A percentile compares a stretch with the other conserved stretches of the same genome.
Evolutionary conservation across 2,329 filamentous ascomycete species (phyloP).

Genomic region (Ophiocordyceps camponoti-saundersi): DNA sequence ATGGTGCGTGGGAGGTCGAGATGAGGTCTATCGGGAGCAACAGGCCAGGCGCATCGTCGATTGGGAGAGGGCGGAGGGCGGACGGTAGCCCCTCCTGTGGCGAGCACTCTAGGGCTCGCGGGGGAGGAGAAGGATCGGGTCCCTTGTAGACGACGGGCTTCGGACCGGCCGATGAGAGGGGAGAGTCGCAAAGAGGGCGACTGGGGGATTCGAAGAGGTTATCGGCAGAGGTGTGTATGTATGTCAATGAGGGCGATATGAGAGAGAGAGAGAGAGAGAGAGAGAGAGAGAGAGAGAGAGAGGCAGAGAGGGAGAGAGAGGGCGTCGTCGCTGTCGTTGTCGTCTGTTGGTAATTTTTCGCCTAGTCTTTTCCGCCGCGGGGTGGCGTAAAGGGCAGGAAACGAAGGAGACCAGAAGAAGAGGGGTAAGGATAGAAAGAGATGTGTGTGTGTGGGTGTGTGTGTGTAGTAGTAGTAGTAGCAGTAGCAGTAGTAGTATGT

Average conservation of each 20-base stretch:
- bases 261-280: too few relatives aligned
- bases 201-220: background rate
- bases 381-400: background rate
- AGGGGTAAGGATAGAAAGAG: background rate
- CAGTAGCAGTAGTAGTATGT: too few relatives aligned
- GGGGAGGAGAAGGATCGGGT: background rate
- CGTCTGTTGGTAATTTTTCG: too few relatives aligned
- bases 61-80: background rate
- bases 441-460: too few relatives aligned
- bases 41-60: slow-evolving; percentile 9
- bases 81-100: background rate
- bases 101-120: background rate
- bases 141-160: background rate
- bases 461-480: too few relatives aligned
- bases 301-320: too few relatives aligned
- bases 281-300: too few relatives aligned
- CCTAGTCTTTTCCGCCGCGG: background rate
- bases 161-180: background rate
- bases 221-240: too few relatives aligned
- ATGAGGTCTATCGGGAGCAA: slow-evolving; percentile 8
- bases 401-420: background rate
- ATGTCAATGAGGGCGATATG: background rate
- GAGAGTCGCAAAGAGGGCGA: background rate
- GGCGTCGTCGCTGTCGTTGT: background rate
- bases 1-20: slow-evolving; percentile 41